phyloP scores from a whole-genome alignment of 805 yeast genomes.

The Candida ulmi region DNA sequence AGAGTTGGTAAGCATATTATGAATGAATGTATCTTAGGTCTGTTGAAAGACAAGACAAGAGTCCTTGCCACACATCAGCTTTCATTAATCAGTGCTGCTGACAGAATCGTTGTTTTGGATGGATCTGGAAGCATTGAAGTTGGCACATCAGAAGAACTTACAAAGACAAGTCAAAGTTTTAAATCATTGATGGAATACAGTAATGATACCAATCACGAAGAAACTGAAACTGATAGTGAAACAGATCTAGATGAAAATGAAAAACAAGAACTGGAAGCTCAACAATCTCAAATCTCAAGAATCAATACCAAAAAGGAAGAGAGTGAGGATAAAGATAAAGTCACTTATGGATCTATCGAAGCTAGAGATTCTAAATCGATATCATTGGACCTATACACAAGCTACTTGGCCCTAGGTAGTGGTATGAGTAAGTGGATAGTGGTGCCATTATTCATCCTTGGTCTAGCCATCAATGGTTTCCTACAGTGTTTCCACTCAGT shows the following conservation, averaged over 20 bases:
- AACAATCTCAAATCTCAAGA: constrained; percentile 17
- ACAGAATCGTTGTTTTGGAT: constrained; percentile 60
- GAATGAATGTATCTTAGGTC: constrained; percentile 59
- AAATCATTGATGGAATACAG: constrained; percentile 45
- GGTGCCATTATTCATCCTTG: constrained; percentile 24
- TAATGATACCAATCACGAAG: constrained; percentile 27
- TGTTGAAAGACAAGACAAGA: constrained; percentile 55
- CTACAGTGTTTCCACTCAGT: constrained; percentile 53
- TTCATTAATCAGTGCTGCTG: constrained; percentile 63
- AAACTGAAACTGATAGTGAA: constrained; percentile 21
- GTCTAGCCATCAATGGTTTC: constrained; percentile 35
- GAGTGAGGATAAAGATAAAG: constrained; percentile 23
- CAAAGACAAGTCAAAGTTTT: constrained; percentile 39
- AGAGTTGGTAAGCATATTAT: constrained; percentile 79
- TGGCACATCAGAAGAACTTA: constrained; percentile 57
- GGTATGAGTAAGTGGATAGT: constrained; percentile 29
- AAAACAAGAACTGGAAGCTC: constrained; percentile 17
- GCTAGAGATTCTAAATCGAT: constrained; percentile 15
- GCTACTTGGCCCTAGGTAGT: constrained; percentile 42
- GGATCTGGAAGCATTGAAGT: constrained; percentile 55
- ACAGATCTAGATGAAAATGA: constrained; percentile 26
- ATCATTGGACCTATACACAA: constrained; percentile 29
- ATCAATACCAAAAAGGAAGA: constrained; percentile 18
- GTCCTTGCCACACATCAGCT: constrained; percentile 82
- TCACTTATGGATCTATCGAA: constrained; percentile 20